Evolutionary conservation across 2,329 filamentous ascomycete species (phyloP).

Genomic region (Hortaea sp.): DNA sequence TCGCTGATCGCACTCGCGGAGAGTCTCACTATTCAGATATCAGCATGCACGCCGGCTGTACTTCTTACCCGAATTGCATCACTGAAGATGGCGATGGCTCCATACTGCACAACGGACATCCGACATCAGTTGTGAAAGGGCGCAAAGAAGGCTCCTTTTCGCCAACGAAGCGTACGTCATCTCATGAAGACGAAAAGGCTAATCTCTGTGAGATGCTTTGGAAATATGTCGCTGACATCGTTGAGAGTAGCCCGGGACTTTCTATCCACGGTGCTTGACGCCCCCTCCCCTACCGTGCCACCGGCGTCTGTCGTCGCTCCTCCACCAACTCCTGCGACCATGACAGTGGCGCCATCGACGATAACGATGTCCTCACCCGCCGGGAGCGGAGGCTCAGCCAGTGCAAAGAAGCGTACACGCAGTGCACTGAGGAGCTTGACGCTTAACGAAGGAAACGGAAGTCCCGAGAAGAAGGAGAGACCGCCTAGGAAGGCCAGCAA

Average conservation of each 20-base stretch:
- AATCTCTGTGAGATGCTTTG: background rate
- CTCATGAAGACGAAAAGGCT: background rate
- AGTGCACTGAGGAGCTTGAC: constrained; percentile 12
- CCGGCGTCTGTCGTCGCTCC: background rate
- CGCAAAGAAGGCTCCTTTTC: constrained; percentile 16
- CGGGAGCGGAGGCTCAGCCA: constrained; percentile 3
- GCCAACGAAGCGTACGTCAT: constrained; percentile 7
- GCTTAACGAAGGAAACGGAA: constrained; percentile 15
- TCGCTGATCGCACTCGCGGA: constrained; percentile 9
- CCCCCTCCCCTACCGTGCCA: constrained; percentile 3
- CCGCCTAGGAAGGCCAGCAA: constrained; percentile 17
- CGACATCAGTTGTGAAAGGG: constrained; percentile 14
- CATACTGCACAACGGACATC: constrained; percentile 12
- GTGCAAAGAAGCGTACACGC: constrained; percentile 18
- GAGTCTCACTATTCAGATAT: constrained; percentile 21
- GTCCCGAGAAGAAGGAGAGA: constrained; percentile 16
- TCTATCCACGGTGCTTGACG: constrained; percentile 15
- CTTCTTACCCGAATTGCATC: constrained; percentile 20
- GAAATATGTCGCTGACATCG: constrained; percentile 2
- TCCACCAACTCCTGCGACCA: background rate
- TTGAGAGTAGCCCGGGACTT: constrained; percentile 17
- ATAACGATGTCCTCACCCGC: constrained; percentile 8
- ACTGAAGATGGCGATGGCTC: constrained; percentile 16
- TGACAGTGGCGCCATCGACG: background rate
- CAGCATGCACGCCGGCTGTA: constrained; percentile 25